phyloP scores from a whole-genome alignment of 108 stramenopile genomes.

The Cyclostephanos invisitatus region DNA sequence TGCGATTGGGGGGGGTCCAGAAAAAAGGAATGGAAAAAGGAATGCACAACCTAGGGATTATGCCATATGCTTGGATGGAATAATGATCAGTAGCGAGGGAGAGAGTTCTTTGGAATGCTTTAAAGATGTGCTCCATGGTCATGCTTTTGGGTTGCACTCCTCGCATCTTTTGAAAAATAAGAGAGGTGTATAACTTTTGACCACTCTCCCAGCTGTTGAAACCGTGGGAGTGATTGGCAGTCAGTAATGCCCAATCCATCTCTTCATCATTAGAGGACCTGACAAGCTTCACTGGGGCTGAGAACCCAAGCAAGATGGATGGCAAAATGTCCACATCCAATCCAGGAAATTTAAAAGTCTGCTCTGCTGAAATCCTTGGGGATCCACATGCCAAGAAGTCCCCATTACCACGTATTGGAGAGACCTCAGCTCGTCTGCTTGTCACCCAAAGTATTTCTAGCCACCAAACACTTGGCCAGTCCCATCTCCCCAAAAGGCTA shows the following conservation, averaged over 20 bases:
- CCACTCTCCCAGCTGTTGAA: conserved; percentile 81
- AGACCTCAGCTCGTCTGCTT: no score
- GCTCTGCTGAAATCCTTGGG: conserved; percentile 19
- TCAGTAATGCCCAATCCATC: conserved; percentile 59
- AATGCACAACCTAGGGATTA: no score
- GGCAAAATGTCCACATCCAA: conserved; percentile 80
- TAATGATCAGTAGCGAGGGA: conserved; percentile 39
- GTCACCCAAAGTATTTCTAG: no score
- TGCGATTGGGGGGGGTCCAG: no score
- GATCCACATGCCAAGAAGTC: no score
- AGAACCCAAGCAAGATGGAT: conserved; percentile 90
- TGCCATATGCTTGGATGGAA: conserved; percentile 59
- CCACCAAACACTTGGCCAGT: no score
- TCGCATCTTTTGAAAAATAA: conserved; percentile 45
- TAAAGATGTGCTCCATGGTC: conserved; percentile 41
- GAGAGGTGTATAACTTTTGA: conserved; percentile 51
- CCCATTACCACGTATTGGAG: no score
- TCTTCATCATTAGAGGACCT: conserved; percentile 46
- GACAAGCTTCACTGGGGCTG: conserved; percentile 93
- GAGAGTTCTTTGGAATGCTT: conserved; percentile 43
- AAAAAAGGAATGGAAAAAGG: no score
- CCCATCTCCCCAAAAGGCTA: no score
- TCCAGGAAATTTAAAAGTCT: conserved; percentile 84
- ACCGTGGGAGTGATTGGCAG: conserved; percentile 75
- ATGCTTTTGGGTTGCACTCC: conserved; percentile 19